phyloP scores from a whole-genome alignment of 495 filamentous ascomycete genomes.

The Opeltia flavorubescens region DNA sequence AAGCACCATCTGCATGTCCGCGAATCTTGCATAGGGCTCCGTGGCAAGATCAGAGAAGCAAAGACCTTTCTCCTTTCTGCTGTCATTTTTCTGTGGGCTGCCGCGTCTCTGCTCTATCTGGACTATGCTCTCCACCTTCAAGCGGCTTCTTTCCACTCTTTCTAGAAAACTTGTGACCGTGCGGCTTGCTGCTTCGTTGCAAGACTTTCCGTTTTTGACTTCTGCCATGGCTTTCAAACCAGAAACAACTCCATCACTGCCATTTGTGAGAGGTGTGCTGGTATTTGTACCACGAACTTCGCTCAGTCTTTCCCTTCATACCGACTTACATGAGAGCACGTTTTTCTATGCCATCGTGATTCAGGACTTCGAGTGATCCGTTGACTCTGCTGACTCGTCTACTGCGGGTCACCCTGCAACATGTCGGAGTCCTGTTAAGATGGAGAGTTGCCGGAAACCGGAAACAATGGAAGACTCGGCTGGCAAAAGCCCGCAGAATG shows the following conservation, averaged over 20 bases:
- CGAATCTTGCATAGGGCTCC: neutral
- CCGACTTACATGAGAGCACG: no score
- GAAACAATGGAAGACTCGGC: neutral
- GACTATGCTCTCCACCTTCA: neutral
- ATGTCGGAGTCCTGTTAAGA: neutral
- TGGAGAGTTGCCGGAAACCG: neutral
- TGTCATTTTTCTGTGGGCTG: neutral
- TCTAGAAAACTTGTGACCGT: neutral
- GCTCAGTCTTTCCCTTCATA: no score
- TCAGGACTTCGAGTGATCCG: no score
- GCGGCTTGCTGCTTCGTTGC: neutral
- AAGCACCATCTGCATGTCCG: conserved; percentile 1
- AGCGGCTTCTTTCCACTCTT: neutral
- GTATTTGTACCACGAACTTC: neutral
- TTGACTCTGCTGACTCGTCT: no score
- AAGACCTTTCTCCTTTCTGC: neutral
- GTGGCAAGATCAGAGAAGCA: neutral
- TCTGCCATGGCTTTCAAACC: neutral
- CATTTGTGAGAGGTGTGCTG: neutral
- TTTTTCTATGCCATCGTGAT: no score
- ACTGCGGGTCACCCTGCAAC: neutral
- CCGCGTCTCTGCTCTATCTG: neutral
- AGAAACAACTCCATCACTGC: neutral
- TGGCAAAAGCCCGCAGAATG: neutral
- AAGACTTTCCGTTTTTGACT: neutral